phyloP scores from a whole-genome alignment of 2,329 filamentous ascomycete species.

The Calonectria pseudoturangicola region DNA sequence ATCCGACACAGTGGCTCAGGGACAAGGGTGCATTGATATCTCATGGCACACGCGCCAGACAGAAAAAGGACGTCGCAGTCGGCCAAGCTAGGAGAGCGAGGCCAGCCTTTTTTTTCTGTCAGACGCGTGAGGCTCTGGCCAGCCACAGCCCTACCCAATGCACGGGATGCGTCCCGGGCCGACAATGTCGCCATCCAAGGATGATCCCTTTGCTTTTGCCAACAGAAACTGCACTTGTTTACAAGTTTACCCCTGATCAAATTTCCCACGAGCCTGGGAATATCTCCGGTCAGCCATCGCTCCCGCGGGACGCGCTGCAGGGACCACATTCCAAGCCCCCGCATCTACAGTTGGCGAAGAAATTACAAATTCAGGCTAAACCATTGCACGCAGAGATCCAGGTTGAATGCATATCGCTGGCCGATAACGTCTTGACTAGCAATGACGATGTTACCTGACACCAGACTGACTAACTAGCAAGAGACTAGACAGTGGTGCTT shows the following conservation, averaged over 20 bases:
- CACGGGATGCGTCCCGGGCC: background rate
- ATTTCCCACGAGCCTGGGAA: background rate
- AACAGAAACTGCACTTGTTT: background rate
- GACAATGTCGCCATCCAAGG: background rate
- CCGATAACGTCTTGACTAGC: constrained; percentile 23
- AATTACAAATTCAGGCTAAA: constrained; percentile 28
- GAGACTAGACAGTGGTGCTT: constrained; percentile 5
- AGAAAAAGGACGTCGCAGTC: background rate
- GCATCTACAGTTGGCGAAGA: background rate
- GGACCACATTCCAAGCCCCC: no score
- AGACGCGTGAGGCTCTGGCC: background rate
- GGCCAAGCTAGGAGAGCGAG: background rate
- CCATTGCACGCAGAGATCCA: background rate
- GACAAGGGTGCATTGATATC: background rate
- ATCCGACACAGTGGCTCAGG: background rate
- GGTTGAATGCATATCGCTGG: background rate
- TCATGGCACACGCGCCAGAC: background rate
- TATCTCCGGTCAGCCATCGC: background rate
- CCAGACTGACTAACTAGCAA: constrained; percentile 21
- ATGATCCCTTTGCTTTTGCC: background rate
- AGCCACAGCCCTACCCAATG: background rate
- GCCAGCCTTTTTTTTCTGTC: background rate
- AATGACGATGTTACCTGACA: constrained; percentile 15
- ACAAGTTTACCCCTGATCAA: background rate
- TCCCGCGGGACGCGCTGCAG: background rate